Evolutionary conservation across 805 yeast species (phyloP).

Genomic region (Zygotorulaspora danielsina): DNA sequence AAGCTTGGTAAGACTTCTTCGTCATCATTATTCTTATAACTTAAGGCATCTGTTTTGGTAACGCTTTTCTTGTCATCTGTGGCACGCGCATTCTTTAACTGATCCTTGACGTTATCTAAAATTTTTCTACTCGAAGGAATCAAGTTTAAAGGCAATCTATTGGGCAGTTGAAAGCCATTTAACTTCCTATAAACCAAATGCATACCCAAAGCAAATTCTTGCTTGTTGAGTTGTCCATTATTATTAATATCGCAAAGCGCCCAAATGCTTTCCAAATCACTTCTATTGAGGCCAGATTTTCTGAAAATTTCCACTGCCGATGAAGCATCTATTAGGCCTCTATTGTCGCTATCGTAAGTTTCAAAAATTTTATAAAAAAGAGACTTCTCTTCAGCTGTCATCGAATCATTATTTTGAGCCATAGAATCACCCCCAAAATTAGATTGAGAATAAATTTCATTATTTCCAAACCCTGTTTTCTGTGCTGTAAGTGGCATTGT

Average conservation of each 20-base stretch:
- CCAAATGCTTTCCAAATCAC: slow-evolving; percentile 90
- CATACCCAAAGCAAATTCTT: slow-evolving; percentile 96
- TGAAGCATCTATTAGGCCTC: slow-evolving; percentile 72
- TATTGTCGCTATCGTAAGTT: slow-evolving; percentile 71
- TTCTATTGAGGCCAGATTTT: slow-evolving; percentile 82
- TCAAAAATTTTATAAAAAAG: slow-evolving; percentile 83
- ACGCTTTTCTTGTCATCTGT: slow-evolving; percentile 17
- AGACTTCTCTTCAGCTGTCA: slow-evolving; percentile 80
- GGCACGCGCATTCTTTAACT: slow-evolving; percentile 25
- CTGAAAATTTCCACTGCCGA: slow-evolving; percentile 83
- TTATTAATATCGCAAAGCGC: slow-evolving; percentile 77
- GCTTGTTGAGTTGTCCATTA: slow-evolving; percentile 77
- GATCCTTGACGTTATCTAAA: slow-evolving; percentile 67
- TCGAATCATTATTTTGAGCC: slow-evolving; percentile 52
- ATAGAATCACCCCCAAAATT: slow-evolving; percentile 35
- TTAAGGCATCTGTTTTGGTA: slow-evolving; percentile 36
- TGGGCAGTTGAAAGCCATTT: slow-evolving; percentile 84
- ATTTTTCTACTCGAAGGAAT: slow-evolving; percentile 81
- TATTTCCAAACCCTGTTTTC: slow-evolving; percentile 45
- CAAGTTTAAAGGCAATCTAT: slow-evolving; percentile 78
- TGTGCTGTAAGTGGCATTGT: slow-evolving; percentile 39
- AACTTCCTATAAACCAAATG: slow-evolving; percentile 87
- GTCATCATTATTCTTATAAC: slow-evolving; percentile 78
- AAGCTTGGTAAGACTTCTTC: slow-evolving; percentile 63
- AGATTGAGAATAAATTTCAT: slow-evolving; percentile 37